Evolutionary conservation across 2,329 filamentous ascomycete genomes (phyloP).

Genomic region (Catunica adiposa): DNA sequence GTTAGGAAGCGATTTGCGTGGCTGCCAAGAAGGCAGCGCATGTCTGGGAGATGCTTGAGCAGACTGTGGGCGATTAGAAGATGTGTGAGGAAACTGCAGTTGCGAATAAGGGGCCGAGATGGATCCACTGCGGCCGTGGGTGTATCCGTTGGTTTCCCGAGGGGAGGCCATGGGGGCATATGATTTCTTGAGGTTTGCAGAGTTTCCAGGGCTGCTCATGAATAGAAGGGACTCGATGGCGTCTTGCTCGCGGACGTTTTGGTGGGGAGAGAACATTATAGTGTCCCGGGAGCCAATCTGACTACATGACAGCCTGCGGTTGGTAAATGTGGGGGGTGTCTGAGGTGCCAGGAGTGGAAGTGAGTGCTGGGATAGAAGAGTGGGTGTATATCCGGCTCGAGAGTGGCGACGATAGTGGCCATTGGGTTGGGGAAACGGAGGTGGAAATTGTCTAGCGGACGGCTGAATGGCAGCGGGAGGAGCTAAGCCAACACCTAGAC

Average conservation of each 20-base stretch:
- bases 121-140: slow-evolving; percentile 3
- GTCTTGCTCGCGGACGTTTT: slow-evolving; percentile 59
- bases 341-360: slow-evolving; percentile 23
- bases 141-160: slow-evolving; percentile 15
- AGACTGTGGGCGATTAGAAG: slow-evolving; percentile 14
- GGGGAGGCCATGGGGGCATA: slow-evolving; percentile 29
- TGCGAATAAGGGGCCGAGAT: background rate
- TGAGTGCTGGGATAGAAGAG: slow-evolving; percentile 33
- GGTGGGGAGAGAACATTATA: slow-evolving; percentile 52
- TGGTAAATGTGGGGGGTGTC: slow-evolving; percentile 16
- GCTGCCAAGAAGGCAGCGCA: slow-evolving; percentile 31
- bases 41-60: slow-evolving; percentile 17
- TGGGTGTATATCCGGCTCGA: slow-evolving; percentile 31
- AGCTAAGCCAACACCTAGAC: slow-evolving; percentile 23
- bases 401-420: slow-evolving; percentile 30
- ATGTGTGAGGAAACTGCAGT: background rate
- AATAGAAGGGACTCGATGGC: slow-evolving; percentile 67
- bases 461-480: slow-evolving; percentile 40
- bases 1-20: slow-evolving; percentile 35
- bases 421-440: background rate
- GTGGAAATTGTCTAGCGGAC: slow-evolving; percentile 19
- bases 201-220: slow-evolving; percentile 65
- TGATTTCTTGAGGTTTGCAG: slow-evolving; percentile 41
- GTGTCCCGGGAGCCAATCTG: slow-evolving; percentile 29
- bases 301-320: slow-evolving; percentile 22